Evolutionary conservation across 768 basidiomycete species (phyloP).

Genomic region (Pleurotus platypus): DNA sequence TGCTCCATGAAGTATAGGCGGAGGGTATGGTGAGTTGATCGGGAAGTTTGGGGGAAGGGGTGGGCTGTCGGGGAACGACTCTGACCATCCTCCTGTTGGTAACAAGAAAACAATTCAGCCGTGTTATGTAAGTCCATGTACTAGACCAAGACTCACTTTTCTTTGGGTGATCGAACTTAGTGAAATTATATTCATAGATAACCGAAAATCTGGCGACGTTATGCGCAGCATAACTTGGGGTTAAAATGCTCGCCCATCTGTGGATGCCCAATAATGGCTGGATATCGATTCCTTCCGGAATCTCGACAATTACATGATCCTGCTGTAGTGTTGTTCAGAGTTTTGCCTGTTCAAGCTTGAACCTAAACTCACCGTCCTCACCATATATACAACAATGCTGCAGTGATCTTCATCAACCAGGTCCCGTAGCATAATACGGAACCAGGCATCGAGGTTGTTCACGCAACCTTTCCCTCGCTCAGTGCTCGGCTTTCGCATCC

Average conservation of each 20-base stretch:
- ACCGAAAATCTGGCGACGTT: background rate
- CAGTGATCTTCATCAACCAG: background rate
- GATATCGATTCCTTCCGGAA: background rate
- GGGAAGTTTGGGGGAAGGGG: background rate
- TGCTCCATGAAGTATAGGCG: background rate
- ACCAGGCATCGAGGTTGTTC: conserved; percentile 7
- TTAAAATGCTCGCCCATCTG: background rate
- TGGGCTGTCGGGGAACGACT: background rate
- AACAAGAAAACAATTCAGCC: background rate
- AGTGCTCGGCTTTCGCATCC: background rate
- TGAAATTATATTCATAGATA: conserved; percentile 5
- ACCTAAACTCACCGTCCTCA: background rate
- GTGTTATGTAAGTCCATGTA: no score
- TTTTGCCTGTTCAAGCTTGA: background rate
- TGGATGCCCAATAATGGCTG: background rate
- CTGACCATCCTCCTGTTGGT: background rate
- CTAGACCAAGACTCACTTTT: background rate
- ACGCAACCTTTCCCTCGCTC: background rate
- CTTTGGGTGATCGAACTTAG: background rate
- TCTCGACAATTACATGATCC: conserved; percentile 3
- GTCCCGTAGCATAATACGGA: conserved; percentile 2
- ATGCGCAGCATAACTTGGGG: background rate
- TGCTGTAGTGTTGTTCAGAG: background rate
- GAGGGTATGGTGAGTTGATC: conserved; percentile 2
- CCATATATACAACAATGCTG: background rate